Evolutionary conservation across 805 yeast genomes (phyloP).

Genomic region (Candida boidinii): DNA sequence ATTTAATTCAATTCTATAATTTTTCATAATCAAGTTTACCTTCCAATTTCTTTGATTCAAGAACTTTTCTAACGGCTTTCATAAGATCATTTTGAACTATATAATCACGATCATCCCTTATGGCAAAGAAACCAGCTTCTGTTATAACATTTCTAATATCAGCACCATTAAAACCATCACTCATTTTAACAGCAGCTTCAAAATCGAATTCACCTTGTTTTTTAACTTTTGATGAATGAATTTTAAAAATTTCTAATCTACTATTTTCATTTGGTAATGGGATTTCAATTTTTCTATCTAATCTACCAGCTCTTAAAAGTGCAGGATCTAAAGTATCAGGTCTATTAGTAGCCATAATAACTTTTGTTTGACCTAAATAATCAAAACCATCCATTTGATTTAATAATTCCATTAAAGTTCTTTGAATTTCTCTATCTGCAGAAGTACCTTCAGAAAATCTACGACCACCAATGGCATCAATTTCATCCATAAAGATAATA

Average conservation of each 20-base stretch:
- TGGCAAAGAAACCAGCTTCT: slow-evolving; percentile 98
- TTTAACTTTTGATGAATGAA: slow-evolving; percentile 76
- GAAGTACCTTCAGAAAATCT: slow-evolving; percentile 97
- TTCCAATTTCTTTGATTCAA: slow-evolving; percentile 93
- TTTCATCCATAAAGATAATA: slow-evolving; percentile 96
- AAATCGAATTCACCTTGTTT: slow-evolving; percentile 95
- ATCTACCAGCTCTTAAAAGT: slow-evolving; percentile 91
- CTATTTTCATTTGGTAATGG: slow-evolving; percentile 95
- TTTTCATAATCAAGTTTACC: slow-evolving; percentile 94
- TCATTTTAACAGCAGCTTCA: slow-evolving; percentile 96
- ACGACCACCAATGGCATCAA: slow-evolving; percentile 98
- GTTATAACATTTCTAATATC: slow-evolving; percentile 94
- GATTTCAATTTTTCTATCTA: slow-evolving; percentile 93
- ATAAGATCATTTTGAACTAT: slow-evolving; percentile 87
- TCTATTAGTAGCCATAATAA: slow-evolving; percentile 98
- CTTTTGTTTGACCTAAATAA: slow-evolving; percentile 91
- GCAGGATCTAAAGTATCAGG: slow-evolving; percentile 99
- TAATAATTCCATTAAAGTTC: slow-evolving; percentile 93
- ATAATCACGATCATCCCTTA: slow-evolving; percentile 94
- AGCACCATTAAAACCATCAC: slow-evolving; percentile 98
- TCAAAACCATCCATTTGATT: slow-evolving; percentile 99
- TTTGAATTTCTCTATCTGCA: slow-evolving; percentile 97
- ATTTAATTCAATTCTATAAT: slow-evolving; percentile 49
- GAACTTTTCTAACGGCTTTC: slow-evolving; percentile 97
- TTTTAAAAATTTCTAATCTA: slow-evolving; percentile 86